phyloP scores from a whole-genome alignment of 257 asterid genomes.

The Salvia hispanica region DNA sequence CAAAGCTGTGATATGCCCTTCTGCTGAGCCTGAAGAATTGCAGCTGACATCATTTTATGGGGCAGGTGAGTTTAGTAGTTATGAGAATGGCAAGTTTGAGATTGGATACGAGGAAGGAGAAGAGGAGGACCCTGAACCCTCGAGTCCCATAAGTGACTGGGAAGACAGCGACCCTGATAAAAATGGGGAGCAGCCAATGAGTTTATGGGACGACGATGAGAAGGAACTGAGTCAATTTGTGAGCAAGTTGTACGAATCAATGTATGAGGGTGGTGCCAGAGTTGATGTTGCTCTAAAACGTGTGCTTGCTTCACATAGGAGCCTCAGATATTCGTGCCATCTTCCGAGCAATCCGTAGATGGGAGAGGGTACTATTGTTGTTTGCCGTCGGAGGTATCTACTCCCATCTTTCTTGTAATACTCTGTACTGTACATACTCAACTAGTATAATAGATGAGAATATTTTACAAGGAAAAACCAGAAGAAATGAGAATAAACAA shows the following conservation, averaged over 20 bases:
- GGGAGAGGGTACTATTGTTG: conserved; percentile 27
- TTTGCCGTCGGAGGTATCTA: conserved; percentile 37
- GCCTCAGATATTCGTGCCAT: conserved; percentile 74
- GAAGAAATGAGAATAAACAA: conserved; percentile 1
- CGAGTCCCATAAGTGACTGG: conserved; percentile 88
- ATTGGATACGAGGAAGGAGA: conserved; percentile 88
- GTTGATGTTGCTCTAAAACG: conserved; percentile 60
- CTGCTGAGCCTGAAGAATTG: conserved; percentile 82
- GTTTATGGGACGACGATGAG: conserved; percentile 86
- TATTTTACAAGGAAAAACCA: not conserved
- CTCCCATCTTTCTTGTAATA: conserved; percentile 28
- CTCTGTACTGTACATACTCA: conserved; percentile 27
- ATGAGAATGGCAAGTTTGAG: conserved; percentile 85
- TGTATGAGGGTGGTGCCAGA: conserved; percentile 74
- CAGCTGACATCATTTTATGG: conserved; percentile 70
- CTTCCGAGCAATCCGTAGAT: conserved; percentile 43
- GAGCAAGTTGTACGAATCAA: conserved; percentile 62
- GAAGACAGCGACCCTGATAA: conserved; percentile 85
- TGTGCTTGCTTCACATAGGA: conserved; percentile 65
- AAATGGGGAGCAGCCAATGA: conserved; percentile 47
- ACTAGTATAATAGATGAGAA: not conserved
- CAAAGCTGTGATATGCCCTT: conserved; percentile 90
- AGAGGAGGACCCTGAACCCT: conserved; percentile 69
- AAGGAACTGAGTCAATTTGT: conserved; percentile 80
- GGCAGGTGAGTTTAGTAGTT: conserved; percentile 67